phyloP scores from a whole-genome alignment of 805 yeast genomes.

The Cyberlindnera saturnus region DNA sequence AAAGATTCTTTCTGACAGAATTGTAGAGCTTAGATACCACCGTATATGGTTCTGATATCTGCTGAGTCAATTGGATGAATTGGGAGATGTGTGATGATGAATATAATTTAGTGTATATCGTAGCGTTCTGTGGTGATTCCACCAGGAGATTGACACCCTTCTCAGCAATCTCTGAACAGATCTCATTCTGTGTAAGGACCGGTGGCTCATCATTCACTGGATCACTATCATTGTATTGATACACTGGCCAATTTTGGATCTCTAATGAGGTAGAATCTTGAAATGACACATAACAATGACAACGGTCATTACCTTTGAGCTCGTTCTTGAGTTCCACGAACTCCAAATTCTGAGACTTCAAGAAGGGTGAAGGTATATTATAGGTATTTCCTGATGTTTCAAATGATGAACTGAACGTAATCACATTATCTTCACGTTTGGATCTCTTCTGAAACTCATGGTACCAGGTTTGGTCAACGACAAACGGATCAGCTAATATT shows the following conservation, averaged over 20 bases:
- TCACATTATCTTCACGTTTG: slow-evolving; percentile 1
- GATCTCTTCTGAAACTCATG: slow-evolving; percentile 9
- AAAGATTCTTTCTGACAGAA: slow-evolving; percentile 12
- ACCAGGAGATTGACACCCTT: slow-evolving; percentile 19
- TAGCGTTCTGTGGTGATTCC: slow-evolving; percentile 25
- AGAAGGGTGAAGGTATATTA: slow-evolving; percentile 25
- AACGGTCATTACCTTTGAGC: slow-evolving; percentile 17
- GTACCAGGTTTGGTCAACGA: slow-evolving; percentile 27
- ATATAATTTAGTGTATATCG: slow-evolving; percentile 20
- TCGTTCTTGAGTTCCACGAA: slow-evolving; percentile 20
- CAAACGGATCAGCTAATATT: slow-evolving; percentile 28
- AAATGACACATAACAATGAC: slow-evolving; percentile 26
- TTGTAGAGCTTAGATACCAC: slow-evolving; percentile 13
- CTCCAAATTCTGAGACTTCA: slow-evolving; percentile 16
- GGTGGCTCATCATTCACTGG: slow-evolving; percentile 4
- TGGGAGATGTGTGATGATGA: slow-evolving; percentile 19
- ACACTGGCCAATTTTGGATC: slow-evolving; percentile 17
- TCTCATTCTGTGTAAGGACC: slow-evolving; percentile 17
- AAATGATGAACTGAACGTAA: slow-evolving; percentile 20
- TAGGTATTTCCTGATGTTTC: slow-evolving; percentile 15
- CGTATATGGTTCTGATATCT: slow-evolving; percentile 13
- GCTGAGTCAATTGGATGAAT: slow-evolving; percentile 10
- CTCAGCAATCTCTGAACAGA: slow-evolving; percentile 21
- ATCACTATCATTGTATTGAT: slow-evolving; percentile 11
- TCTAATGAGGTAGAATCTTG: slow-evolving; percentile 7